Evolutionary conservation across 1,284 basidiomycete genomes (phyloP).

Genomic region (Heterobasidion annosum): DNA sequence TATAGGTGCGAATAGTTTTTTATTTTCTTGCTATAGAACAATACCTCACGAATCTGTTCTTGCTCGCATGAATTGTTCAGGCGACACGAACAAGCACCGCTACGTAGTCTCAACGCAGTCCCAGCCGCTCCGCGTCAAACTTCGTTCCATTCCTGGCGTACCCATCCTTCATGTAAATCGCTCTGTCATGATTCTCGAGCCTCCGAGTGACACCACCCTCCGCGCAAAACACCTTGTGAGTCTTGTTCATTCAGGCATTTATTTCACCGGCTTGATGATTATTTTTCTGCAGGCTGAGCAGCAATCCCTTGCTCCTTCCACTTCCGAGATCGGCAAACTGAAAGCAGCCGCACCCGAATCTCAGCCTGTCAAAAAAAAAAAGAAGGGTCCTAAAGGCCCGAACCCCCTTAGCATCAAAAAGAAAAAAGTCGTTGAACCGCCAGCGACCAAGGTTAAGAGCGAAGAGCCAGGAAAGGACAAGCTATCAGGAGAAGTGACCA

Average conservation of each 20-base stretch:
- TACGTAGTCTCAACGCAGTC: constrained; percentile 84
- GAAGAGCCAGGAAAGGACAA: neutral
- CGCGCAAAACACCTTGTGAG: constrained; percentile 56
- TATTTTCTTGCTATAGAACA: neutral
- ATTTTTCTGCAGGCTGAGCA: constrained; percentile 40
- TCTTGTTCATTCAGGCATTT: neutral
- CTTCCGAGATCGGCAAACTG: constrained; percentile 32
- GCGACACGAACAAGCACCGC: constrained; percentile 83
- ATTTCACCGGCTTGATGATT: neutral
- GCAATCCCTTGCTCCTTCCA: constrained; percentile 36
- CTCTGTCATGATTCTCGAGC: constrained; percentile 85
- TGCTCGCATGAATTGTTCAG: constrained; percentile 26
- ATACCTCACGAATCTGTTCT: neutral
- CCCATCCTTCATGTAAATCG: constrained; percentile 87
- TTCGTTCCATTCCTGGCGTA: constrained; percentile 70
- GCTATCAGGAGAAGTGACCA: neutral
- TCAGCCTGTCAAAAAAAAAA: constrained; percentile 46
- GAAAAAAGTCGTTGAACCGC: constrained; percentile 39
- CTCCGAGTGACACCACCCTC: constrained; percentile 72
- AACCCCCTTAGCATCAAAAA: constrained; percentile 94
- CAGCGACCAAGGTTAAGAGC: neutral
- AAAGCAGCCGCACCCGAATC: constrained; percentile 23
- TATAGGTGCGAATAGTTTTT: constrained; percentile 50
- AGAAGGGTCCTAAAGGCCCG: constrained; percentile 73
- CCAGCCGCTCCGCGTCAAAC: constrained; percentile 49